Base-by-base conservation (phyloP, 2,329 filamentous ascomycete genomes). In the Alternaria solani region DNA sequence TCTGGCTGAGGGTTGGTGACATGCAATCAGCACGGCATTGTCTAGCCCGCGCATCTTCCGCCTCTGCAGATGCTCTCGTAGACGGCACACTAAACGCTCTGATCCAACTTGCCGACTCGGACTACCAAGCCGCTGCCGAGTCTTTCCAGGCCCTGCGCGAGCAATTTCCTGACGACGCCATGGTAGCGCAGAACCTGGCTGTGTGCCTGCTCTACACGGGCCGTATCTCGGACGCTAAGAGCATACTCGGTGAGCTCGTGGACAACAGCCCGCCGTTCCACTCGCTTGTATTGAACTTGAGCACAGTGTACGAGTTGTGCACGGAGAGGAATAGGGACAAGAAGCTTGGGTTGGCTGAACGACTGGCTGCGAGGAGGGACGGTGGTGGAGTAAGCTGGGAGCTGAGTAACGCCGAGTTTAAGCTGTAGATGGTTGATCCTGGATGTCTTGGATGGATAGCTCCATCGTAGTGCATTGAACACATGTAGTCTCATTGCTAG, bases 231-330 rank as follows among this genome's bases (percentile, higher is more conserved):
- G 73, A 78, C 84, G 91, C 92, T 1, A 87, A 87, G 14, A 78
- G 82, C 12, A 79, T 91, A 1, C 81, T 97, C 3, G 90, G 94
- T 70, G 79, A 81, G 0, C 80, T 96, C 11, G 82, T 93, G 0
- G 83, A 87, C 3, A 76, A 82, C 0, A 87, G 88, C 0, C 63
- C 68, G 9, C 71, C 78, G 0, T 97, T 94, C 59, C 89, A 91
- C 64, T 91, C 91, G 0, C 80, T 97, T 2, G 86, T 96, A 0
- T 96, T 97, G 80, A 98, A 98, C 75, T 79, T 99, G 12, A 88
- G 89, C 11, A 98, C 94, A 0, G 87, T 97, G 70, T 98, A 96
- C 75, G 95, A 98, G 79, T 84, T 98, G 7, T 95, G 91, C 75
- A 94, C 91, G 0, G 94, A 98, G 69, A 86, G 87, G 63, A 87